Evolutionary conservation across 345 rosid genomes (phyloP), one percentile per base, ranked within the genome.

Genomic region (Noccaea caerulescens): DNA sequence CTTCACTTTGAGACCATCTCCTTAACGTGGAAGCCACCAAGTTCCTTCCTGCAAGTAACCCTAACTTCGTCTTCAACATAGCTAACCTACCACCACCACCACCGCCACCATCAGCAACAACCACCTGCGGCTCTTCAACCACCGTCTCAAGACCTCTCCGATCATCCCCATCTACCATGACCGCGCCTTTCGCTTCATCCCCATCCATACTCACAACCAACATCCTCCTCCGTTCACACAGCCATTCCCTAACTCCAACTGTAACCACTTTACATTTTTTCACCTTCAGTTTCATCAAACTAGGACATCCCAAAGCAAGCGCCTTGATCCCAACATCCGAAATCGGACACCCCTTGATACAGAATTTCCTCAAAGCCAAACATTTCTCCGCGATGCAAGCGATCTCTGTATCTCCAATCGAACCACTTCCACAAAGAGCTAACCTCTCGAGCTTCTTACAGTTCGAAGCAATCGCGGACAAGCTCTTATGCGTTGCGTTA

Each of bases 231-330:
- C 67, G 80, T 23, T 72, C 81, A 56, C 63, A 80, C 80, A 93
- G 76, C 87, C 91, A 85, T 54, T 80, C 86, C n/a, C 73, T 81
- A 6, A 72, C 82, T 25, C 84, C 87, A 65, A 66, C 56, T 9
- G 84, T 88, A 61, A 92, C 95, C 66, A 83, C 82, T 66, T 59
- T 79, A 73, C 98, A 92, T 67, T 90, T 90, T 86, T 81, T 90
- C 32, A 92, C 90, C 82, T 92, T 92, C 39, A 92, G 66, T 79
- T 88, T 92, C 36, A 84, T 80, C 82, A 93, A 78, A 77, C 66
- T 88, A 5, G 98, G 97, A 64, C 95, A 93, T 0, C 98, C 98
- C 72, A 52, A 74, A 34, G 85, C 88, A 3, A 93, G 80, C 4
- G 93, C 87, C 83, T 80, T 80, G 67, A 93, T 84, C 37, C 90